Evolutionary conservation across 208 protist species (phyloP), one percentile per base, ranked within the genome.

Genomic region (Crithidia mellificae): DNA sequence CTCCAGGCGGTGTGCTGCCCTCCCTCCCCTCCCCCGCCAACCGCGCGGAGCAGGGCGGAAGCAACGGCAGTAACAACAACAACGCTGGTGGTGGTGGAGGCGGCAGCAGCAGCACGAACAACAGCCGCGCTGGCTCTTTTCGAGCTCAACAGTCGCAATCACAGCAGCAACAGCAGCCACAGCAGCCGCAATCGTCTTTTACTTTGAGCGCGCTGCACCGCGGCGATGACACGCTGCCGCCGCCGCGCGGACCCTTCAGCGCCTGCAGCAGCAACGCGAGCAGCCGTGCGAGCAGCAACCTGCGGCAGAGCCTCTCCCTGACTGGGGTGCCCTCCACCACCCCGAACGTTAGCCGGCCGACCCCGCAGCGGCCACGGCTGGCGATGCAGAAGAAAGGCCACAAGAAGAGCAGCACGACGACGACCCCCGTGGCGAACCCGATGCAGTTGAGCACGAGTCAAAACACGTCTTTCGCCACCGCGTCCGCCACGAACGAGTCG

Each of bases 251-350:
- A 22, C 22, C 36, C 36, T 41, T 58, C 12, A 63, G 57, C 50
- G 43, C 41, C 11, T 30, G 38, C 27, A 67, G 15, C 29, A 65
- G 68, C 58, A 39, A 32, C 32, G 46, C 30, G 36, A 63, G 69
- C 62, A 75, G 69, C 54, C 50, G 62, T 14, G 46, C 62, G 32
- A 75, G 59, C 62, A 64, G 63, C 47, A 20, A 24, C 15, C n/a
- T 59, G 58, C 39, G 22, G 20, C 44, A 25, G 30, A 36, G 14
- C 12, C 29, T 41, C 1, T 49, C 63, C 22, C 53, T 53, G 38
- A 69, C 62, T 22, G 19, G n/a, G 22, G 51, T 36, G n/a, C 51
- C 69, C 9, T 34, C 36, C 19, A 24, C 43, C 17, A 11, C 43
- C 20, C 36, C 25, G 1, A 54, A 43, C 49, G 6, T 38, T 11